Base-by-base conservation (phyloP, 805 yeast genomes). In the Cyberlindnera amylophila region DNA sequence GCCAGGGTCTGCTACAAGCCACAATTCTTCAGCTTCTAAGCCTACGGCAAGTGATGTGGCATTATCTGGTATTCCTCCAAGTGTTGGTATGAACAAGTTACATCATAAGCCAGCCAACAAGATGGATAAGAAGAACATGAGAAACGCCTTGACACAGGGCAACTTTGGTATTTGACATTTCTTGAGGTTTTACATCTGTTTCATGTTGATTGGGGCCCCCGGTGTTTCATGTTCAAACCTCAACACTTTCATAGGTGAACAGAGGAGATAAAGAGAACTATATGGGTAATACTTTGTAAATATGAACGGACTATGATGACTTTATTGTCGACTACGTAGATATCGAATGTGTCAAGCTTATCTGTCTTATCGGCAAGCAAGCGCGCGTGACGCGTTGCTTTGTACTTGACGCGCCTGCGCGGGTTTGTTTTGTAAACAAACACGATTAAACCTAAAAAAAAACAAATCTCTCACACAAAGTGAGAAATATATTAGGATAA, bases 141-240 rank as follows among this genome's bases (percentile, higher is more conserved):
- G 88, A 52, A 73, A 78, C 39, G 86, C 86, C 2, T 70, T 84
- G 37, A 74, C 76, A 54, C 78, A 75, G 43, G 85, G 84, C 24
- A 72, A 72, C 41, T 84, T 82, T 64, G 91, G 91, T 35, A 81
- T 84, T 29, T 82, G 41, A 47, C 11, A 13, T 6, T 17, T 26
- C 30, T 26, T 24, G 21, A 15, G 34, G 13, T 34, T n/a, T n/a
- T n/a, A n/a, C 4, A 19, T 9, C 24, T 21, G 24, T 21, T 21
- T 21, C 24, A 21, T 21, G 24, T 21, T n/a, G n/a, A n/a, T n/a
- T n/a, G n/a, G n/a, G n/a, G n/a, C n/a, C n/a, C n/a, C n/a, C n/a
- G n/a, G n/a, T n/a, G n/a, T n/a, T n/a, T n/a, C n/a, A n/a, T n/a
- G n/a, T n/a, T n/a, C n/a, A n/a, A n/a, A n/a, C n/a, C n/a, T n/a